Base-by-base conservation (phyloP, 139 green algal genomes). In the Haematococcus lacustris region DNA sequence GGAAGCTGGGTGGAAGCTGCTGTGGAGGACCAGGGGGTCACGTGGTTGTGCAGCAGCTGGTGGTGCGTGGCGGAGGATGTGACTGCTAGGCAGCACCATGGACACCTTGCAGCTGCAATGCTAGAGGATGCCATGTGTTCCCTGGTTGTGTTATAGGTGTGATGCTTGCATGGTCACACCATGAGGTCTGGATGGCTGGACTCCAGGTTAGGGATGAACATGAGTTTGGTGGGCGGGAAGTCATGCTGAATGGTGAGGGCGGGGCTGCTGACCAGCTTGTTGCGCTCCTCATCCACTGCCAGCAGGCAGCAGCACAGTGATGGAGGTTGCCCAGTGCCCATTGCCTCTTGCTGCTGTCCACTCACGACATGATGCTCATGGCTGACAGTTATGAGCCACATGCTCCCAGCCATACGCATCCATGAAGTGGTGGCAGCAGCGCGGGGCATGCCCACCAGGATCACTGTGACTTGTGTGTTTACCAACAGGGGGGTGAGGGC, bases 231-330 rank as follows among this genome's bases (percentile, higher is more conserved):
- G 32, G 73, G 50, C 1, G 73, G 73, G 66, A 71, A 78, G 66
- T 78, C 73, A 65, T 78, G 73, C 9, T 57, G 41, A 62, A 98
- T 96, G 25, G 79, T 83, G 25, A 91, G 78, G 7, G 53, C 61
- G 0, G 88, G 85, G 68, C 93, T 77, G n/a, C 68, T 72, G 2
- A 66, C 70, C 40, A 99, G 87, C 38, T 71, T 69, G 13, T 89
- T 87, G 1, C 71, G 83, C 28, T 91, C 84, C 59, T 97, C 93
- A 78, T 98, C 90, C 67, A 94, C 87, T 92, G 83, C 61, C 32
- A 67, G 32, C 9, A 39, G 35, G 37, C n/a, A 23, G 53, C 1
- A 25, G 39, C 1, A 32, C 13, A 38, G 3, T 9, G 43, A 28
- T 28, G 43, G 43, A 28, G 43, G 9, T 9, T 9, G 43, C 9